Evolutionary conservation across 768 basidiomycete species (phyloP).

Genomic region (Coprinellus aureogranulatus): DNA sequence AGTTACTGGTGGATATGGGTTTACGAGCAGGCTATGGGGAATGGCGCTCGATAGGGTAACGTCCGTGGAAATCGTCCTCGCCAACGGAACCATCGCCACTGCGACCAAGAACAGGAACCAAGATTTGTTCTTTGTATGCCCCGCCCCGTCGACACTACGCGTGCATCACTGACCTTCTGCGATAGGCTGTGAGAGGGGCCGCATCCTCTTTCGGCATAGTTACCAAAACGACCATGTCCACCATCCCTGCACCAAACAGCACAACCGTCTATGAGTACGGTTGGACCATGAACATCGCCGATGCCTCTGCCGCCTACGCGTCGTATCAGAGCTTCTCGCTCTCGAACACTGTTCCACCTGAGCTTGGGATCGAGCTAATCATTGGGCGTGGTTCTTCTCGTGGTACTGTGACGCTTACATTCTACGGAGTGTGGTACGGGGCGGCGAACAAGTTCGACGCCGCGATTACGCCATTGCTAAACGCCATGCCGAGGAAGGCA

Average conservation of each 20-base stretch:
- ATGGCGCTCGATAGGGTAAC: slow-evolving; percentile 32
- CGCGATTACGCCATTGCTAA: slow-evolving; percentile 29
- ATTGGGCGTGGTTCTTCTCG: slow-evolving; percentile 23
- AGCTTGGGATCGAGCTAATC: slow-evolving; percentile 34
- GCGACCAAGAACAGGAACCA: slow-evolving; percentile 29
- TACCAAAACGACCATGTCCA: slow-evolving; percentile 34
- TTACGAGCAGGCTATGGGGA: slow-evolving; percentile 35
- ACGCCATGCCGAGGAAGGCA: slow-evolving; percentile 21
- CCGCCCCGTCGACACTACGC: too few species aligned
- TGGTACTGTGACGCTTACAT: slow-evolving; percentile 28
- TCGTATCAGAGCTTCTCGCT: slow-evolving; percentile 26
- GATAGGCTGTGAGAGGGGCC: slow-evolving; percentile 40
- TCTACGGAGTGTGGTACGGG: slow-evolving; percentile 35
- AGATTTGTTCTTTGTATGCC: slow-evolving; percentile 48
- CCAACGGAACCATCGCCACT: slow-evolving; percentile 30
- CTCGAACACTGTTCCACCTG: slow-evolving; percentile 28
- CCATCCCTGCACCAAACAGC: slow-evolving; percentile 33
- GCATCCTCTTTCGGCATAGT: slow-evolving; percentile 40
- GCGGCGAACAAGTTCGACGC: slow-evolving; percentile 18
- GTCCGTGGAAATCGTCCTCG: slow-evolving; percentile 31
- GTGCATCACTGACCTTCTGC: too few species aligned
- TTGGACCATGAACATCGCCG: slow-evolving; percentile 33
- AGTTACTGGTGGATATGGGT: slow-evolving; percentile 31
- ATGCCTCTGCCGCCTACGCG: slow-evolving; percentile 30
- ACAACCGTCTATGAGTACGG: slow-evolving; percentile 34